Conservation (phyloP, 208 protist genomes). For the Trichomonas tenax region DNA sequence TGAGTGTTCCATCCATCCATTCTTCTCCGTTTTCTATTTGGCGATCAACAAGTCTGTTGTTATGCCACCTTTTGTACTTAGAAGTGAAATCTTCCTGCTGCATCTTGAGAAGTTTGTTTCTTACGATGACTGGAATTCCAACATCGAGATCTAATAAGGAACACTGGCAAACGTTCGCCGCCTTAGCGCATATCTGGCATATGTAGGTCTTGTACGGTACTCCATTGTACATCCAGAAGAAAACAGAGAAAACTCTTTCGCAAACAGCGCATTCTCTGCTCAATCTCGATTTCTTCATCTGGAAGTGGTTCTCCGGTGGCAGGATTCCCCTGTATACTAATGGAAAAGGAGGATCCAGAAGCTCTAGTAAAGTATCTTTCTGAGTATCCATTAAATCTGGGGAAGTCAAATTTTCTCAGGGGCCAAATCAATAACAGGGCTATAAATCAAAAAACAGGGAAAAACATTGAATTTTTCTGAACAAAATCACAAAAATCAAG, state of each 20-base stretch:
- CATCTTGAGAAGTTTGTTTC: background rate
- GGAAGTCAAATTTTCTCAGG: no score
- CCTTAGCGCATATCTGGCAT: background rate
- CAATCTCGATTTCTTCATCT: background rate
- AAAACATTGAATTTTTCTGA: no score
- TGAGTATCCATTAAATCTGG: background rate
- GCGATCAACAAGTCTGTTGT: background rate
- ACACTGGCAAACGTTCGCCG: background rate
- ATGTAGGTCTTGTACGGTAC: constrained; percentile 1
- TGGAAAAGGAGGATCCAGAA: background rate
- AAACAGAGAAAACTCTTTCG: background rate
- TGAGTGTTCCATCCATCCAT: background rate
- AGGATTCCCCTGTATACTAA: background rate
- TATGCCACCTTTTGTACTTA: background rate
- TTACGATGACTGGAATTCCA: background rate
- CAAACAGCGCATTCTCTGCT: background rate
- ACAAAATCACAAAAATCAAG: no score
- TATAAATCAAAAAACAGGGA: no score
- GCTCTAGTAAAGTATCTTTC: background rate
- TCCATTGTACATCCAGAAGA: background rate
- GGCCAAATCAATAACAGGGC: no score
- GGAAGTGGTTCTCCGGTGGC: background rate
- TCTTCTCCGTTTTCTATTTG: background rate
- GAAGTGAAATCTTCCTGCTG: background rate
- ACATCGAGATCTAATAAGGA: background rate